These are phyloP conservation scores for Brasenia schreberi DNA, from an alignment of 164 flowering plant genomes.

Conservation along the genomic window DNA sequence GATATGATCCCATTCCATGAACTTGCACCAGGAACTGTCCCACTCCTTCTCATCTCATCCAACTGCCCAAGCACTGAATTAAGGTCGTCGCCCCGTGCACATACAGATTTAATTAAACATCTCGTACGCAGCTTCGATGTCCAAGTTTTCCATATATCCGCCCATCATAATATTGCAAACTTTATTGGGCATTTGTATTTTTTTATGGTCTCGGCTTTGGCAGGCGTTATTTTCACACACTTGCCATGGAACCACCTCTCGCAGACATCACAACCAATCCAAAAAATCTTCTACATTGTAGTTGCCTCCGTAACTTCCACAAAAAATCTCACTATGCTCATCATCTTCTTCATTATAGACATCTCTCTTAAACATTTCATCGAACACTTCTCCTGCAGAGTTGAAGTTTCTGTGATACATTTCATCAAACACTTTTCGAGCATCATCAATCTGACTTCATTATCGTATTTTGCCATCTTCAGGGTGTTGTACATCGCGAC, in stretches of 20 bases:
- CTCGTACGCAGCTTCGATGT: too few species aligned
- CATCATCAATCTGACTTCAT: too few species aligned
- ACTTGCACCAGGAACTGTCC: constrained; percentile 23
- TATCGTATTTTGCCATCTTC: too few species aligned
- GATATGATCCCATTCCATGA: constrained; percentile 48
- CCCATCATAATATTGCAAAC: too few species aligned
- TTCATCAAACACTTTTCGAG: too few species aligned
- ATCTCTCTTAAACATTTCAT: too few species aligned
- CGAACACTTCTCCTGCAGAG: too few species aligned
- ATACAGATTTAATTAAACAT: too few species aligned
- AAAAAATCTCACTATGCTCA: constrained; percentile 79
- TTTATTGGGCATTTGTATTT: constrained; percentile 98
- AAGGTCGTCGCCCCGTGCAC: constrained; percentile 29
- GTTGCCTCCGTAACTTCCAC: constrained; percentile 84
- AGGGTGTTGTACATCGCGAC: too few species aligned
- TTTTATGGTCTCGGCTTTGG: constrained; percentile 82
- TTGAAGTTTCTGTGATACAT: too few species aligned
- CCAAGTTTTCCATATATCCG: too few species aligned
- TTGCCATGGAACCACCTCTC: constrained; percentile 93
- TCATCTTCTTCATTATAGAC: constrained; percentile 70
- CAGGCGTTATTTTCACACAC: constrained; percentile 93
- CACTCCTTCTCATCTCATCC: constrained; percentile 27
- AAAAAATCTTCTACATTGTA: constrained; percentile 76
- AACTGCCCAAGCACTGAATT: constrained; percentile 18
- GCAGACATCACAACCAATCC: constrained; percentile 88